These are phyloP conservation scores for Curvularia sp. DNA, from an alignment of 2,329 filamentous ascomycete species.

Conservation along the genomic window DNA sequence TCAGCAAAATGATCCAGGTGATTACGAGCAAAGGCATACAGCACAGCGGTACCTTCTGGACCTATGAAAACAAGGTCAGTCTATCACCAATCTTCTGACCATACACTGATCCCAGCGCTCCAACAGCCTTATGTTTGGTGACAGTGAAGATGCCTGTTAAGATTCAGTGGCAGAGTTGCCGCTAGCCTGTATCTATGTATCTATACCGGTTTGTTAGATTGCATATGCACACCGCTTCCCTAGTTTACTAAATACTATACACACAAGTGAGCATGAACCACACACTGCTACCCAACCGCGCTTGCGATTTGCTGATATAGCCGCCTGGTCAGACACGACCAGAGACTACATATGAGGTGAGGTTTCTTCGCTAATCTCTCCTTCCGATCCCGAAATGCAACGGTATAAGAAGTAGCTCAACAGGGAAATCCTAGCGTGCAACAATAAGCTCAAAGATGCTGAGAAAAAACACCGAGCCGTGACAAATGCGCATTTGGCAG, in stretches of 20 bases:
- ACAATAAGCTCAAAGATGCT: too few species aligned
- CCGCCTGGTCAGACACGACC: neutral
- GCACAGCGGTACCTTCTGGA: constrained; percentile 64
- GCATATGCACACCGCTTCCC: constrained; percentile 8
- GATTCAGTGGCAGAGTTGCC: neutral
- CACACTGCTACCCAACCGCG: too few species aligned
- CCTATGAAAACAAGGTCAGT: constrained; percentile 61
- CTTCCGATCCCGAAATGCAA: too few species aligned
- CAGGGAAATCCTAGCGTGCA: too few species aligned
- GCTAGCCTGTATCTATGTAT: constrained; percentile 28
- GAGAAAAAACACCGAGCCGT: too few species aligned
- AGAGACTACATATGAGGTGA: too few species aligned
- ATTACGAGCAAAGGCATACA: constrained; percentile 58
- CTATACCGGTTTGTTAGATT: constrained; percentile 30
- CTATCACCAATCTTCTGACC: neutral
- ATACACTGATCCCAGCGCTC: neutral
- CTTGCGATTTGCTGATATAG: neutral
- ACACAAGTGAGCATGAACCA: neutral
- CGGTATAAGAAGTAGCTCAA: too few species aligned
- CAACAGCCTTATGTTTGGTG: constrained; percentile 43
- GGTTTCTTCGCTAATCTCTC: too few species aligned
- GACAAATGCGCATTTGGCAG: too few species aligned
- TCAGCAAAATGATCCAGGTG: constrained; percentile 59
- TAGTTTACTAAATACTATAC: neutral
- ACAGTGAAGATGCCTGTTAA: constrained; percentile 5